Evolutionary conservation across 164 flowering plant species (phyloP), one percentile per base, ranked within the genome.

Genomic region (Chimonanthus praecox): DNA sequence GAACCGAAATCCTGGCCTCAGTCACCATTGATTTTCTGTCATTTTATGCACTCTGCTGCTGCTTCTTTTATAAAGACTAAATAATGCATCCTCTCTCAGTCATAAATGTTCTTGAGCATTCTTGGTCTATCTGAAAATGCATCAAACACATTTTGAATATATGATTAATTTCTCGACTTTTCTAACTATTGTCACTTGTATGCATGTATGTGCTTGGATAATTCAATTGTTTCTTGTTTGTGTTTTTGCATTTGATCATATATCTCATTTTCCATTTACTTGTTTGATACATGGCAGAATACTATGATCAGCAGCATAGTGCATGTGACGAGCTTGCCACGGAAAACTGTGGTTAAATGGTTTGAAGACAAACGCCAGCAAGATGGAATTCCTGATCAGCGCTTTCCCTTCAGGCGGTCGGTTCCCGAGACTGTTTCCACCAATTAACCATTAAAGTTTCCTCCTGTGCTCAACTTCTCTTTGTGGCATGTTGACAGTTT

Each of bases 331-430:
- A 95, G 88, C 73, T 81, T 95, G 50, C 98, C 97, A 21, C 85
- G 89, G 50, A 89, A 86, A 77, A 87, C 79, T 77, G 84, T 95
- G 7, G 82, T 95, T 72, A 83, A 95, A 76, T 90, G 98, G 98
- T 95, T 95, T 73, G 98, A 95, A 79, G 99, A 95, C 72, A 93
- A 84, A 65, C 96, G 97, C 10, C 74, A 74, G 51, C 90, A 88
- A 76, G 97, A 93, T 16, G 97, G 94, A 9, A 86, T 92, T 75
- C 90, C 94, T 54, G 82, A 82, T 2, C 71, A 74, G 0, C 96
- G 86, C 0, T 70, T 69, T 61, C 96, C 97, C 3, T 93, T 81
- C 75, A 81, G 75, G 16, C 79, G 75, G 20, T 48, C 79, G 1
- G 54, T 45, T 16, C 71, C 75, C 11, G 75, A 71, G 67, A 71